Conservation (phyloP, 495 filamentous ascomycete species). For the Mycothermus thermophilus region DNA sequence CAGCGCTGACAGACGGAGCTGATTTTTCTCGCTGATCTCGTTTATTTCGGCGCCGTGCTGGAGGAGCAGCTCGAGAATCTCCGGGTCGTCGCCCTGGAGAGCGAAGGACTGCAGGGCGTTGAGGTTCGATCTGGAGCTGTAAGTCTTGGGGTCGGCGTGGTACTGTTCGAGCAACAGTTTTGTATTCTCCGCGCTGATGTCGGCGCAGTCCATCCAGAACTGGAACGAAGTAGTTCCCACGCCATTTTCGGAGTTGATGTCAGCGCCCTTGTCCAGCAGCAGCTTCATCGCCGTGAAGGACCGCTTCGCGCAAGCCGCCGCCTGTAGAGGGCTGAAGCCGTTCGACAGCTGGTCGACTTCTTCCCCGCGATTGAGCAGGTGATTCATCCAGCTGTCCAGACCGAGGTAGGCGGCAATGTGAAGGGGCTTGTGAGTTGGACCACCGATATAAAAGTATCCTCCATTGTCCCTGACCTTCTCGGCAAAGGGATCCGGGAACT, state of each 20-base stretch:
- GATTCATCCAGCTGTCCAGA: slow-evolving; percentile 5
- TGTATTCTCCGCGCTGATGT: not conserved
- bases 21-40: not conserved
- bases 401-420: slow-evolving; percentile 11
- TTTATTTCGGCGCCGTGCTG: slow-evolving; percentile 10
- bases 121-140: not conserved
- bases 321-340: slow-evolving; percentile 32
- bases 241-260: slow-evolving; percentile 22
- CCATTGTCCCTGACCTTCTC: not conserved
- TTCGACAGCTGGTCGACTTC: slow-evolving; percentile 6
- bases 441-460: not conserved
- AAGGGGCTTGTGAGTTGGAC: slow-evolving; percentile 2
- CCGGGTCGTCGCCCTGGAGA: not conserved
- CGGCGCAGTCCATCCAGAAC: not conserved
- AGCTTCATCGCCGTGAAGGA: slow-evolving; percentile 33
- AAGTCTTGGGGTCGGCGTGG: slow-evolving; percentile 3
- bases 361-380: slow-evolving; percentile 7
- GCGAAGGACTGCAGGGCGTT: slow-evolving; percentile 6
- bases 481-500: not conserved
- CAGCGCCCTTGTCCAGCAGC: slow-evolving; percentile 33
- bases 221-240: not conserved
- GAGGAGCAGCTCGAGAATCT: slow-evolving; percentile 6
- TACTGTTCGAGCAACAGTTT: slow-evolving; percentile 4
- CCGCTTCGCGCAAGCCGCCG: slow-evolving; percentile 33
- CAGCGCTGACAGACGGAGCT: slow-evolving; percentile 1